Evolutionary conservation across 1,284 basidiomycete genomes (phyloP), one percentile per base, ranked within the genome.

Genomic region (Testicularia cyperi): DNA sequence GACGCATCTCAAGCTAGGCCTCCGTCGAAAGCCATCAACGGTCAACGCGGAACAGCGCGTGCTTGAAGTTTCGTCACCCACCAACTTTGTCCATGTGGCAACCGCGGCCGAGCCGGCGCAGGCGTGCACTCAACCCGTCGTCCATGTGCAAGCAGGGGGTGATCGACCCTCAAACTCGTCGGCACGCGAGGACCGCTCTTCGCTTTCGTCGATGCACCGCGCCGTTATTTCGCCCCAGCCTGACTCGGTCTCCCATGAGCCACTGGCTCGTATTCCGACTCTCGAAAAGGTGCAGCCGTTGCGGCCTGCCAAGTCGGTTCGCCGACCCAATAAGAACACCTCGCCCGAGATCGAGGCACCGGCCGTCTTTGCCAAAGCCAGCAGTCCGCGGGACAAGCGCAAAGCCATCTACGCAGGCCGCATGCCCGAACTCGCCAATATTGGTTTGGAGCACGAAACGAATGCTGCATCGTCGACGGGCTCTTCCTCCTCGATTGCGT

Each of bases 51-150:
- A 16, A 20, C 8, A 35, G 20, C 10, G 33, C 10, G 6, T 20
- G 12, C 32, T 53, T 7, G 25, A 8, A 16, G 53, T 58, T 16
- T 58, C 55, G 6, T 38, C 24, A 2, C 55, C 55, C 10, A 47
- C 48, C 24, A 34, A 58, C 34, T 52, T 58, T 36, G 44, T 52
- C 10, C 55, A 58, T 14, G 19, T 58, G n/a, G 38, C 38, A 14
- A 57, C 54, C 0, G 54, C 41, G 4, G 29, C 41, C 1, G 38
- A 48, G n/a, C n/a, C n/a, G n/a, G n/a, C n/a, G n/a, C n/a, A n/a
- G n/a, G n/a, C n/a, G n/a, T n/a, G n/a, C n/a, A n/a, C n/a, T n/a
- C n/a, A n/a, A n/a, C n/a, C n/a, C n/a, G n/a, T n/a, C n/a, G n/a
- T n/a, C n/a, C n/a, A n/a, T n/a, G n/a, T n/a, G n/a, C n/a, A n/a